These are phyloP conservation scores for Talaromyces sp. DNA, from an alignment of 2,329 filamentous ascomycete genomes.

Conservation along the genomic window DNA sequence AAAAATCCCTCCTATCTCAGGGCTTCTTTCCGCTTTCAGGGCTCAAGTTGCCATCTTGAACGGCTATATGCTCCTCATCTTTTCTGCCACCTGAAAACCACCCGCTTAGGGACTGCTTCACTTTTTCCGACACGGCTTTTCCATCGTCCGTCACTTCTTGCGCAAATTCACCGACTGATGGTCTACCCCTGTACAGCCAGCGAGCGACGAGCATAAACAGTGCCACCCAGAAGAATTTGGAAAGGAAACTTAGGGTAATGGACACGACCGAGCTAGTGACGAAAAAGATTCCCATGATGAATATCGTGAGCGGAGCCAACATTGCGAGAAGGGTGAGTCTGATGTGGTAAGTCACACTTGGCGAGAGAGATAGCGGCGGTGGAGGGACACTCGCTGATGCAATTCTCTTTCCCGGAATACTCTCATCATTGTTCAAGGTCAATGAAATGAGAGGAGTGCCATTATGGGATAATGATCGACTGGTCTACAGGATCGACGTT, in stretches of 20 bases:
- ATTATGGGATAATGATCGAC: background rate
- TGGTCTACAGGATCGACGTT: background rate
- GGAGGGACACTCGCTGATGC: background rate
- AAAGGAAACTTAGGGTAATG: background rate
- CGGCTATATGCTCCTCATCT: constrained; percentile 2
- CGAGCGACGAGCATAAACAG: background rate
- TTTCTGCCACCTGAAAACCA: background rate
- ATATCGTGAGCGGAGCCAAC: constrained; percentile 4
- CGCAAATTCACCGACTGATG: background rate
- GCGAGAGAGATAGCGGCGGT: constrained; percentile 3
- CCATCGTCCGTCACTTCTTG: background rate
- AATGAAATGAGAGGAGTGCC: background rate
- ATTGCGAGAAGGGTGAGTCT: background rate
- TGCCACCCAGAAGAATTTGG: background rate
- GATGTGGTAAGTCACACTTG: background rate
- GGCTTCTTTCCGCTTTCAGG: background rate
- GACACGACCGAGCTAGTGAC: background rate
- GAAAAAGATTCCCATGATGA: background rate
- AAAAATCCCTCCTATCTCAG: background rate
- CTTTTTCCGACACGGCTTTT: background rate
- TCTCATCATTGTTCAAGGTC: background rate
- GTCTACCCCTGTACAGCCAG: constrained; percentile 6
- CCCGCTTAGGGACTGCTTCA: background rate
- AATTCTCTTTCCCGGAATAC: background rate
- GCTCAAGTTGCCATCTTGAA: background rate